Evolutionary conservation across 495 filamentous ascomycete genomes (phyloP), one percentile per base, ranked within the genome.

Genomic region (Cenococcum geophilum): DNA sequence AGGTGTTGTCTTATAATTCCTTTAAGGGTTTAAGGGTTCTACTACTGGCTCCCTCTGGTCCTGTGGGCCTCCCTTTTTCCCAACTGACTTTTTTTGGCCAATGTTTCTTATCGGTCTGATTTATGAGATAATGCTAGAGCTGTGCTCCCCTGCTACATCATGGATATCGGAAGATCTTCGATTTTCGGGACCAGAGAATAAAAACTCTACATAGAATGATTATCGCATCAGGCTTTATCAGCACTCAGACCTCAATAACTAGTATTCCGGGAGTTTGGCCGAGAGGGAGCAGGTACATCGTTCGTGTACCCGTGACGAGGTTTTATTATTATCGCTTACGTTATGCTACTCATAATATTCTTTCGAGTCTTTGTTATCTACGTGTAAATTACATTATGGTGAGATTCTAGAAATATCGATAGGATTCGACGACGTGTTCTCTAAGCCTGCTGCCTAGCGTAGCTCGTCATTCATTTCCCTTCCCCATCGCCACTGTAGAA

Each of bases 91-190:
- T n/a, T n/a, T n/a, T n/a, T n/a, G n/a, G n/a, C n/a, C n/a, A n/a
- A n/a, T n/a, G n/a, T n/a, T n/a, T n/a, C n/a, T n/a, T n/a, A n/a
- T n/a, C n/a, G n/a, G n/a, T n/a, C n/a, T n/a, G n/a, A n/a, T n/a
- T n/a, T n/a, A n/a, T n/a, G n/a, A n/a, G n/a, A n/a, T n/a, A n/a
- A n/a, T 40, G 36, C 36, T 6, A 14, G 36, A 40, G 36, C 36
- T 40, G 36, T 40, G 14, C 36, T 40, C 36, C 36, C 36, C n/a
- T 40, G 14, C 36, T 40, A 6, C 36, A 40, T 16, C 45, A 49
- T 49, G 45, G 12, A 49, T 49, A 49, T 49, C 45, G 45, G 45
- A 49, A 49, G 45, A 5, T 49, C 45, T 49, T n/a, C 6, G 45
- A 49, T 10, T 49, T 49, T 49, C 45, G 45, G 45, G 5, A 22